Evolutionary conservation across 1,284 basidiomycete species (phyloP).

Genomic region (Rhizoctonia solani): DNA sequence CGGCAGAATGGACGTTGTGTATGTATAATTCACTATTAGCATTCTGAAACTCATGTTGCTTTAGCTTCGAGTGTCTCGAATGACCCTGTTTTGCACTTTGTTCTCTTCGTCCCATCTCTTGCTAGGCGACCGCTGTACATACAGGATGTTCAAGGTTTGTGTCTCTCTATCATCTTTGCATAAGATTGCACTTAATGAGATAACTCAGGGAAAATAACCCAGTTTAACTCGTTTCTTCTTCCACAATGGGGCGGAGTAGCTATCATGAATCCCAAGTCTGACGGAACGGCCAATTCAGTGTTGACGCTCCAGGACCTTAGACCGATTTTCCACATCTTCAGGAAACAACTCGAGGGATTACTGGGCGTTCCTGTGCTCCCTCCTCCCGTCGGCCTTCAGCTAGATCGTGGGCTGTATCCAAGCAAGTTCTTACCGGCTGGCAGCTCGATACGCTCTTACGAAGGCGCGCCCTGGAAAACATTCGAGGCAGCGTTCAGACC

Average conservation of each 20-base stretch:
- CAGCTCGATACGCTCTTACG: conserved; percentile 79
- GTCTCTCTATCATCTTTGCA: not conserved
- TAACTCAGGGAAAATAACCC: conserved; percentile 50
- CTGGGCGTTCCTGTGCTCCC: conserved; percentile 78
- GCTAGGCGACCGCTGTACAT: conserved; percentile 72
- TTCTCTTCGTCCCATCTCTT: conserved; percentile 84
- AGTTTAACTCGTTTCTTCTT: conserved; percentile 77
- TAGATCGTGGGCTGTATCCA: conserved; percentile 37
- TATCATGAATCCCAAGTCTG: conserved; percentile 66
- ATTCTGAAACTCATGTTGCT: conserved; percentile 22
- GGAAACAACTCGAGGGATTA: conserved; percentile 72
- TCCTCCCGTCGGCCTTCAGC: conserved; percentile 45
- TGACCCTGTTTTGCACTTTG: conserved; percentile 90
- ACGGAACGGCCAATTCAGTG: conserved; percentile 40
- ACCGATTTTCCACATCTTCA: conserved; percentile 71
- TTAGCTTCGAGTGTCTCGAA: conserved; percentile 81
- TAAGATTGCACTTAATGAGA: not conserved
- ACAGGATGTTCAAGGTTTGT: conserved; percentile 60
- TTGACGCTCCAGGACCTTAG: conserved; percentile 50
- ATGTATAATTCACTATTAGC: conserved; percentile 41
- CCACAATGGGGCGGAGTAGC: conserved; percentile 96
- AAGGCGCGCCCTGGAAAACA: conserved; percentile 72
- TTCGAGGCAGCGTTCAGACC: conserved; percentile 69
- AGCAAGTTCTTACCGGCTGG: conserved; percentile 60
- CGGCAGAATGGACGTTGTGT: conserved; percentile 95